phyloP scores from a whole-genome alignment of 1,284 basidiomycete species.

The Chiua sp. region DNA sequence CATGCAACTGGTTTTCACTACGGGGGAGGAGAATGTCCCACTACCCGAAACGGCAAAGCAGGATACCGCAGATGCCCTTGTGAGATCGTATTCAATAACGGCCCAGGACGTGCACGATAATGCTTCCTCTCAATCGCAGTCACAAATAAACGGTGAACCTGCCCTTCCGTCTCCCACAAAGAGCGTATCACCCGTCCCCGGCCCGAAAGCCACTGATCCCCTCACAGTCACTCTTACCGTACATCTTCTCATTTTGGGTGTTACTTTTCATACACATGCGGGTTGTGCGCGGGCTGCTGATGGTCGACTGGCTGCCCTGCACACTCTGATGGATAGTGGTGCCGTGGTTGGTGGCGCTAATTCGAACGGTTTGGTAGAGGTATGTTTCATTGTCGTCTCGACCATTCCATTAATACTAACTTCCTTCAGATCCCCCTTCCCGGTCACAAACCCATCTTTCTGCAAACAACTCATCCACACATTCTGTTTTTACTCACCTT shows the following conservation, averaged over 20 bases:
- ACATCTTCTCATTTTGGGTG: constrained; percentile 60
- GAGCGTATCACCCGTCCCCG: constrained; percentile 3
- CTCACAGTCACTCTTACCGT: constrained; percentile 53
- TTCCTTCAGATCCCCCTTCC: constrained; percentile 40
- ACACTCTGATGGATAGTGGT: constrained; percentile 65
- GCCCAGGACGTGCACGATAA: constrained; percentile 31
- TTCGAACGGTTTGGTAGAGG: constrained; percentile 56
- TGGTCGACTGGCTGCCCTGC: constrained; percentile 57
- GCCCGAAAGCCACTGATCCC: constrained; percentile 27
- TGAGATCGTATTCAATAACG: constrained; percentile 39
- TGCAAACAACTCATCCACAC: constrained; percentile 71
- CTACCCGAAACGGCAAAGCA: constrained; percentile 21
- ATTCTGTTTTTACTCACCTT: constrained; percentile 66
- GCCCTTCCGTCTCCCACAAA: constrained; percentile 6
- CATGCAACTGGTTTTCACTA: constrained; percentile 46
- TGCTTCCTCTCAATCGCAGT: constrained; percentile 35
- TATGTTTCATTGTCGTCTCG: constrained; percentile 31
- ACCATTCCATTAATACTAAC: constrained; percentile 9
- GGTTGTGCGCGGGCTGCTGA: constrained; percentile 52
- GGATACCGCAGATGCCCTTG: constrained; percentile 14
- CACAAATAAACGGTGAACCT: constrained; percentile 18
- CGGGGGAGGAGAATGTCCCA: constrained; percentile 10
- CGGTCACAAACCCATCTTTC: constrained; percentile 48
- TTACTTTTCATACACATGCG: constrained; percentile 62
- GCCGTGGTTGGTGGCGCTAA: constrained; percentile 48